phyloP scores from a whole-genome alignment of 345 rosid genomes.

The Gossypium thurberi region DNA sequence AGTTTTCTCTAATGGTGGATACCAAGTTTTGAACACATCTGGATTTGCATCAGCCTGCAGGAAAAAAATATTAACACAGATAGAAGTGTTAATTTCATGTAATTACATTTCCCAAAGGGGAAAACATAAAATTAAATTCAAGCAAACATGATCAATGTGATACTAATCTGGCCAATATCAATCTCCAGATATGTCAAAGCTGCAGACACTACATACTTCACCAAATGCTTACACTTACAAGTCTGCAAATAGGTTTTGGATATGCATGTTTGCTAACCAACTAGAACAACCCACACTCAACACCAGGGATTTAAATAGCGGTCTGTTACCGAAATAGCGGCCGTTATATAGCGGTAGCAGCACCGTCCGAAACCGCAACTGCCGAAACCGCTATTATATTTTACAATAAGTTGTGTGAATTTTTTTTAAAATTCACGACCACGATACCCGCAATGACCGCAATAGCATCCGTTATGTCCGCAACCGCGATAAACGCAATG shows the following conservation, averaged over 20 bases:
- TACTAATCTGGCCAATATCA: neutral
- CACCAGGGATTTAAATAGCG: neutral
- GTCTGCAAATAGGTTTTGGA: neutral
- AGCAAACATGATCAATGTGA: neutral
- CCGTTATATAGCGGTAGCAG: too few relatives aligned
- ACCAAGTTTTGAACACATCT: slow-evolving; percentile 77
- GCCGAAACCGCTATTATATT: too few relatives aligned
- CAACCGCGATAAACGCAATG: too few relatives aligned
- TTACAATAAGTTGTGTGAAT: too few relatives aligned
- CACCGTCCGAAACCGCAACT: too few relatives aligned
- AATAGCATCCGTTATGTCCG: too few relatives aligned
- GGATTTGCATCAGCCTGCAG: slow-evolving; percentile 59
- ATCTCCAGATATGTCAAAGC: neutral
- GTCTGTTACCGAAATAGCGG: too few relatives aligned
- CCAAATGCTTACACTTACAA: neutral
- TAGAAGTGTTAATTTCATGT: neutral
- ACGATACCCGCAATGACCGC: too few relatives aligned
- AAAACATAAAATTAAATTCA: neutral
- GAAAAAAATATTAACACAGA: neutral
- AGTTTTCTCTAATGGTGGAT: slow-evolving; percentile 92
- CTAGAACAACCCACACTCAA: neutral
- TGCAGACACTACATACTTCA: neutral
- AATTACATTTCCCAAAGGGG: neutral
- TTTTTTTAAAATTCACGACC: too few relatives aligned
- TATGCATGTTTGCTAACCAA: slow-evolving; percentile 7